Percentiles rank a stretch among this genome's conserved stretches.
Conservation (phyloP, 2,329 filamentous ascomycete genomes). For the Ilyonectria sp. region DNA sequence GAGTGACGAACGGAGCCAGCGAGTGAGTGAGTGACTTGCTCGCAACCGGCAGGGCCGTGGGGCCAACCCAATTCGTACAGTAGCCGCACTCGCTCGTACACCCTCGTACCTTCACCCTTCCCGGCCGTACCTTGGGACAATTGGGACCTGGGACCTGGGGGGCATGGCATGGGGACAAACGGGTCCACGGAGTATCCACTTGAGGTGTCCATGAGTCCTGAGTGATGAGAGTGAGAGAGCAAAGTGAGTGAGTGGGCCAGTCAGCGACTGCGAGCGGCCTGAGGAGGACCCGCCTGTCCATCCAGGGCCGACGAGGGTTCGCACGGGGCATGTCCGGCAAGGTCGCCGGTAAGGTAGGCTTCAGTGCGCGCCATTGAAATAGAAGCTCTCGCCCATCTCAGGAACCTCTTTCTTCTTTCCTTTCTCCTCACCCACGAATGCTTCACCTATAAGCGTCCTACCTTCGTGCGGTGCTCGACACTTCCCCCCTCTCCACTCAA, state of each 20-base stretch:
- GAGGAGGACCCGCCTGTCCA: slow-evolving; percentile 37
- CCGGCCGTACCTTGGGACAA: slow-evolving; percentile 44
- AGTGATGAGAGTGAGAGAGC: slow-evolving; percentile 18
- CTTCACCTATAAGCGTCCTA: slow-evolving; percentile 61
- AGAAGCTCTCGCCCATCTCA: slow-evolving; percentile 55
- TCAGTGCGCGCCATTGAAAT: slow-evolving; percentile 55
- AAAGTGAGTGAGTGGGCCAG: slow-evolving; percentile 39
- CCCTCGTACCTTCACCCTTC: slow-evolving; percentile 41
- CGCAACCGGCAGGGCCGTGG: slow-evolving; percentile 43
- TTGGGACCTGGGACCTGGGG: slow-evolving; percentile 29
- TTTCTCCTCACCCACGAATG: slow-evolving; percentile 66
- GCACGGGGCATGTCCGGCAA: slow-evolving; percentile 48
- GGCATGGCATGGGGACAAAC: slow-evolving; percentile 29
- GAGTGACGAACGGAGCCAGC: slow-evolving; percentile 26
- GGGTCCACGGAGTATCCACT: slow-evolving; percentile 30
- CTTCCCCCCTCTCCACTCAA: slow-evolving; percentile 49
- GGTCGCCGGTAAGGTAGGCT: slow-evolving; percentile 44
- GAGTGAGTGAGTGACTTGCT: slow-evolving; percentile 36
- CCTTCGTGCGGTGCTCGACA: slow-evolving; percentile 66
- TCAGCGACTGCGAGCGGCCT: slow-evolving; percentile 5
- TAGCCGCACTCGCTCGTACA: slow-evolving; percentile 43
- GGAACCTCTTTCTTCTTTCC: slow-evolving; percentile 52
- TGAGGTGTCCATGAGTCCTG: slow-evolving; percentile 24
- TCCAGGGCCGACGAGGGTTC: slow-evolving; percentile 46
- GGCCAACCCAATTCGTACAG: slow-evolving; percentile 47